phyloP scores from a whole-genome alignment of 805 yeast species.

The Wickerhamia fluorescens region DNA sequence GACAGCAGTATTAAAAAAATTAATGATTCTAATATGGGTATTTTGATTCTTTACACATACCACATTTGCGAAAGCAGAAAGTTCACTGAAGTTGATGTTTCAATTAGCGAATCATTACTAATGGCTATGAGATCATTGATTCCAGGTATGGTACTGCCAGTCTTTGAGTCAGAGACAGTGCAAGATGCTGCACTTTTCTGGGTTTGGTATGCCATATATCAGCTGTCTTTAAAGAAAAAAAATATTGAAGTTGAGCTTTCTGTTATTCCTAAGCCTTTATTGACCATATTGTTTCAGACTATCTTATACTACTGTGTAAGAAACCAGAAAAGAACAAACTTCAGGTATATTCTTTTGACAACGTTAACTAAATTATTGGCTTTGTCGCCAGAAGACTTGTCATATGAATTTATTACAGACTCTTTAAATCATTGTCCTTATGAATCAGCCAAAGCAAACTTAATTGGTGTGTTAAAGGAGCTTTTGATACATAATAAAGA shows the following conservation, averaged over 20 bases:
- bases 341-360: slow-evolving; percentile 44
- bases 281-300: slow-evolving; percentile 25
- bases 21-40: slow-evolving; percentile 24
- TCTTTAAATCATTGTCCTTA: slow-evolving; percentile 62
- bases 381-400: slow-evolving; percentile 44
- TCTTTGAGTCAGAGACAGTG: slow-evolving; percentile 12
- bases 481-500: slow-evolving; percentile 37
- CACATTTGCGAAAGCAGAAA: slow-evolving; percentile 4
- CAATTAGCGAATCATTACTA: slow-evolving; percentile 13
- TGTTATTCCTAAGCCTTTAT: slow-evolving; percentile 20
- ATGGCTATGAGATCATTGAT: slow-evolving; percentile 21
- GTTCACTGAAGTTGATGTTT: slow-evolving; percentile 2
- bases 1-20: slow-evolving; percentile 18
- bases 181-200: slow-evolving; percentile 28
- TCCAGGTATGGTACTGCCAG: slow-evolving; percentile 27
- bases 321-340: slow-evolving; percentile 14
- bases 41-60: slow-evolving; percentile 10
- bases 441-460: slow-evolving; percentile 49
- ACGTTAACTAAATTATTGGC: slow-evolving; percentile 59
- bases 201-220: slow-evolving; percentile 32
- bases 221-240: slow-evolving; percentile 8
- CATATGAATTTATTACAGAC: slow-evolving; percentile 58
- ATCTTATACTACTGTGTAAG: slow-evolving; percentile 15
- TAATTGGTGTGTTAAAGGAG: slow-evolving; percentile 65
- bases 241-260: slow-evolving; percentile 23